phyloP scores from a whole-genome alignment of 805 yeast genomes.

The Candida sonorensis region DNA sequence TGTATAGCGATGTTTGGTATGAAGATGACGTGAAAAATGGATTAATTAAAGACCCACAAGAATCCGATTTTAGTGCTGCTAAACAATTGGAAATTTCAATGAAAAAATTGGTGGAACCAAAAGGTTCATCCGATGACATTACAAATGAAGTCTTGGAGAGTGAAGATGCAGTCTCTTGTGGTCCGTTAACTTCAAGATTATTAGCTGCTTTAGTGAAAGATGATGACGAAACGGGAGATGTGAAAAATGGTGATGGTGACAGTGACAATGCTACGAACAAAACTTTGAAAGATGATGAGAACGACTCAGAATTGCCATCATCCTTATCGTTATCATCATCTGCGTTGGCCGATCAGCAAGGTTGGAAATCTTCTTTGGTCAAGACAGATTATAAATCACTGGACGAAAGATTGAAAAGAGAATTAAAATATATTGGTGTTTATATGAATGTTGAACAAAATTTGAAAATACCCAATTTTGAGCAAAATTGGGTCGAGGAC shows the following conservation, averaged over 20 bases:
- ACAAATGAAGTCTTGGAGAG: conserved; percentile 60
- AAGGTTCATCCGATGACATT: conserved; percentile 50
- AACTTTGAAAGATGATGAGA: conserved; percentile 7
- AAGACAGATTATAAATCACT: conserved; percentile 67
- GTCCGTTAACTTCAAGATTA: conserved; percentile 82
- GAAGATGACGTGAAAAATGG: conserved; percentile 57
- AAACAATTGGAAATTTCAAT: conserved; percentile 18
- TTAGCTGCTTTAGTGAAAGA: conserved; percentile 70
- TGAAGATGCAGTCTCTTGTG: conserved; percentile 77
- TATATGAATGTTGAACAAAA: conserved; percentile 54
- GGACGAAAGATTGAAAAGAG: conserved; percentile 84
- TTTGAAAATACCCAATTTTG: conserved; percentile 29
- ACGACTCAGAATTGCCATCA: conserved; percentile 4
- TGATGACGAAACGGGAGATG: conserved; percentile 9
- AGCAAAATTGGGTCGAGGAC: conserved; percentile 67
- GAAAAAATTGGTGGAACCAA: conserved; percentile 34
- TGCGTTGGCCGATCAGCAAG: conserved; percentile 34
- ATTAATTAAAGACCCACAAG: conserved; percentile 10
- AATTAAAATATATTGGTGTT: conserved; percentile 84
- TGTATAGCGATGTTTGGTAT: conserved; percentile 80
- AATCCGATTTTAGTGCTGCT: conserved; percentile 11
- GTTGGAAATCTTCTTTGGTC: conserved; percentile 39
- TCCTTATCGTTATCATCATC: conserved; percentile 14
- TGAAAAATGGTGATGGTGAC: conserved; percentile 7
- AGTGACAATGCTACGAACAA: conserved; percentile 8